Percentiles rank a stretch among this genome's conserved stretches.
Conservation (phyloP, 163 green algal species). For the Scenedesmus sp. region DNA sequence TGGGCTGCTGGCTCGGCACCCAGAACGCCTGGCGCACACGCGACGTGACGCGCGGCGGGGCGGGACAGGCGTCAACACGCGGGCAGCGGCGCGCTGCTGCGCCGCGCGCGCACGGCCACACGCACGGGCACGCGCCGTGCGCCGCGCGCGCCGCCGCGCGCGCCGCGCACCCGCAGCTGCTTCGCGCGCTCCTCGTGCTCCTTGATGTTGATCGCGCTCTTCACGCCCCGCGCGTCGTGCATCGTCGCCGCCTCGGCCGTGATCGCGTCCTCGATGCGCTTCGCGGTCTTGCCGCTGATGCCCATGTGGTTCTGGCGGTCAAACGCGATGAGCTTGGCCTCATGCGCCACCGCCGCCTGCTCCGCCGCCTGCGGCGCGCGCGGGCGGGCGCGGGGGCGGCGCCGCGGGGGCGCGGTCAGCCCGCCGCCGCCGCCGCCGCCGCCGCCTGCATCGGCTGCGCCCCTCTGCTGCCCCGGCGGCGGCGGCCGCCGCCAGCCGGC, state of each 20-base stretch:
- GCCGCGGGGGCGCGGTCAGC: neutral
- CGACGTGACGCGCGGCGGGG: neutral
- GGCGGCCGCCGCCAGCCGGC: no score
- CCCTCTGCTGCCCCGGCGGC: no score
- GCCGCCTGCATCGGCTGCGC: no score
- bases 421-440: no score
- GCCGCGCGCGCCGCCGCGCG: conserved; percentile 49
- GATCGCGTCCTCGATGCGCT: conserved; percentile 56
- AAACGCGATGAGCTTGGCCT: conserved; percentile 87
- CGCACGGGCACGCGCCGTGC: neutral
- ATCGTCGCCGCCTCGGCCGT: conserved; percentile 57
- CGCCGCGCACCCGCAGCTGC: conserved; percentile 78
- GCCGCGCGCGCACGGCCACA: conserved; percentile 9
- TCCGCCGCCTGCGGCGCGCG: conserved; percentile 66
- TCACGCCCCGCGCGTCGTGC: conserved; percentile 54
- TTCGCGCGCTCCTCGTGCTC: conserved; percentile 83
- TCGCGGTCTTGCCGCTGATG: conserved; percentile 64
- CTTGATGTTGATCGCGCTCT: conserved; percentile 71
- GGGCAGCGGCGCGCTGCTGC: neutral
- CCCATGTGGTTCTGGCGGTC: conserved; percentile 92
- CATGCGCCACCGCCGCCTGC: conserved; percentile 64
- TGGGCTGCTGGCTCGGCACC: conserved; percentile 78
- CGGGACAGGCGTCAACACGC: neutral
- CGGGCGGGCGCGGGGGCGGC: no score
- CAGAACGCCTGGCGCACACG: conserved; percentile 79